These are phyloP conservation scores for Castanea mollissima DNA, from an alignment of 306 rosid species.

Conservation along the genomic window DNA sequence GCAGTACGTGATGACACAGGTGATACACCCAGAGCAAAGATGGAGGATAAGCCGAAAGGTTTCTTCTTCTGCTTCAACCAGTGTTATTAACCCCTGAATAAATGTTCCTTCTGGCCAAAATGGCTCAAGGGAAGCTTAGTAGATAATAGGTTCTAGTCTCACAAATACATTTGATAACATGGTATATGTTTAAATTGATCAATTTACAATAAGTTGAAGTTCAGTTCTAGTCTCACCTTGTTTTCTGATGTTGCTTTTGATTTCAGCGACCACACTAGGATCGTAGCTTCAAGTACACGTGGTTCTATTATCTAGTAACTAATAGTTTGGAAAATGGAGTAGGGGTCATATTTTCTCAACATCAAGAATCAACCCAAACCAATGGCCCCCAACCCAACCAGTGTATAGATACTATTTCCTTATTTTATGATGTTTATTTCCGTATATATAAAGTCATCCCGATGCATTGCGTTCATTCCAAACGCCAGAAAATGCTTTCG, in stretches of 20 bases:
- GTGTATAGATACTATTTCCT: no score
- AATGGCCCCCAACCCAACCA: no score
- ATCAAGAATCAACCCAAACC: no score
- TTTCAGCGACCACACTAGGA: constrained; percentile 6
- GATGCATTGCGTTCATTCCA: no score
- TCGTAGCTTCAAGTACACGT: constrained; percentile 7
- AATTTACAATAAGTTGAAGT: constrained; percentile 27
- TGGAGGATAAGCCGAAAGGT: constrained; percentile 60
- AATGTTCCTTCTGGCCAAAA: constrained; percentile 24
- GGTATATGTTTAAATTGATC: constrained; percentile 38
- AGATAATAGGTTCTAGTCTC: constrained; percentile 37
- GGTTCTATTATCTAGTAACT: constrained; percentile 10
- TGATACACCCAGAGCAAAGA: constrained; percentile 62
- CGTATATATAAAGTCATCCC: no score
- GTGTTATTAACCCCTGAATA: constrained; percentile 59
- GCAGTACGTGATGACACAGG: constrained; percentile 55
- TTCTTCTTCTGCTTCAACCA: constrained; percentile 83
- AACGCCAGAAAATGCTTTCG: no score
- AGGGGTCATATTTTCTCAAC: background rate
- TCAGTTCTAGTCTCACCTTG: constrained; percentile 22
- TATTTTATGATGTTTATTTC: no score
- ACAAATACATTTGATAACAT: constrained; percentile 35
- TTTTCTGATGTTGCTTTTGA: constrained; percentile 22
- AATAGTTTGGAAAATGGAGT: background rate
- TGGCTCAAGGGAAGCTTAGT: constrained; percentile 29